Conservation (phyloP, 2,329 filamentous ascomycete genomes). For the Xylariaceae sp. region DNA sequence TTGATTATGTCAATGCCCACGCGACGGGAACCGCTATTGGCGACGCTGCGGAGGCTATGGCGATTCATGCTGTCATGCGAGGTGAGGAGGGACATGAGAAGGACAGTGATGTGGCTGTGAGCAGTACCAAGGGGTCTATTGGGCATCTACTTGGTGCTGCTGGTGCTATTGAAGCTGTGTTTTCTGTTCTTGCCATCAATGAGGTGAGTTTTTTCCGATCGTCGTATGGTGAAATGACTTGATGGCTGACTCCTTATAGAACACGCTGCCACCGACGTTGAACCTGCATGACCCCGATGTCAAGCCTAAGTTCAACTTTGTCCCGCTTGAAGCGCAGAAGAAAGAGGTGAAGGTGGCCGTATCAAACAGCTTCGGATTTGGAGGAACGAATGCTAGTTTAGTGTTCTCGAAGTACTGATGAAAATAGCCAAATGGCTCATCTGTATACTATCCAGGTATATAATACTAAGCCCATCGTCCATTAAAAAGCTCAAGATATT, state of each 20-base stretch:
- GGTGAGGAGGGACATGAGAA: slow-evolving; percentile 61
- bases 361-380: slow-evolving; percentile 97
- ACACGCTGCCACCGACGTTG: slow-evolving; percentile 75
- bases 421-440: background rate
- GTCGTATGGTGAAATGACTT: too few species aligned
- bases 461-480: background rate
- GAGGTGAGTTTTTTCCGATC: too few species aligned
- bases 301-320: slow-evolving; percentile 77
- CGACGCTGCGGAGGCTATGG: slow-evolving; percentile 80
- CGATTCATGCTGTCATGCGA: slow-evolving; percentile 72
- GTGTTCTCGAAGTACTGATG: slow-evolving; percentile 54
- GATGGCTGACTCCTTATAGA: slow-evolving; percentile 51
- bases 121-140: slow-evolving; percentile 88
- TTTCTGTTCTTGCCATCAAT: slow-evolving; percentile 71
- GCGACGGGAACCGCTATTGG: slow-evolving; percentile 84
- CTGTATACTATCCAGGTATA: background rate
- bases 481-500: background rate
- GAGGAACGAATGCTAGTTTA: slow-evolving; percentile 88
- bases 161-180: slow-evolving; percentile 84
- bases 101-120: slow-evolving; percentile 68
- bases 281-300: slow-evolving; percentile 67
- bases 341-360: slow-evolving; percentile 67
- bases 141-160: slow-evolving; percentile 90
- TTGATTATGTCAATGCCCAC: slow-evolving; percentile 95
- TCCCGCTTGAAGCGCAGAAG: slow-evolving; percentile 65